Evolutionary conservation across 768 basidiomycete species (phyloP).

Genomic region (Serendipita sp.): DNA sequence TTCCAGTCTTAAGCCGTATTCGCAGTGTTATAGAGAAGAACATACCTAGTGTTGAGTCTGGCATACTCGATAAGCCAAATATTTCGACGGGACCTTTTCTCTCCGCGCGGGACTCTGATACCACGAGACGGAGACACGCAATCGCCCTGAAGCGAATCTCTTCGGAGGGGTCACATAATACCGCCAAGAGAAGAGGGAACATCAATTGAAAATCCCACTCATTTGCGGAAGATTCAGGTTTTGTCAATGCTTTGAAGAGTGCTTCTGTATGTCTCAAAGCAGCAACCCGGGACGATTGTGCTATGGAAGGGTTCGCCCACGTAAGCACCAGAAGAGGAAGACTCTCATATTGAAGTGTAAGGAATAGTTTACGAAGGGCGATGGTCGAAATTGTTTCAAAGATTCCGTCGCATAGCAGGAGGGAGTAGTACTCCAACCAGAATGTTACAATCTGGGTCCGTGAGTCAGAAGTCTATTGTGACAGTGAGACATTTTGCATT

Average conservation of each 20-base stretch:
- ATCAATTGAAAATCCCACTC: slow-evolving; percentile 65
- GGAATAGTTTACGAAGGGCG: slow-evolving; percentile 50
- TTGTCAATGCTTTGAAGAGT: slow-evolving; percentile 49
- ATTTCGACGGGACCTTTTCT: background rate
- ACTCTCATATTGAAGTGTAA: slow-evolving; percentile 48
- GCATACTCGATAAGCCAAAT: background rate
- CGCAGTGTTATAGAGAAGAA: background rate
- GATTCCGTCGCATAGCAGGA: slow-evolving; percentile 42
- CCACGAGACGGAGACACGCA: slow-evolving; percentile 34
- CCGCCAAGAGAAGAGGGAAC: slow-evolving; percentile 50
- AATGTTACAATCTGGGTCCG: slow-evolving; percentile 38
- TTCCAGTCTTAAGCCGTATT: background rate
- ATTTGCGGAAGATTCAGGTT: slow-evolving; percentile 32
- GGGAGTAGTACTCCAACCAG: slow-evolving; percentile 45
- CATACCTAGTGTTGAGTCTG: background rate
- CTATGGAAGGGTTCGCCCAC: slow-evolving; percentile 26
- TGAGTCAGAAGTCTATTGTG: slow-evolving; percentile 13
- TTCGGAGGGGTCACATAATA: slow-evolving; percentile 32
- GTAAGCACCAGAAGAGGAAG: slow-evolving; percentile 68
- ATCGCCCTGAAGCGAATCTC: slow-evolving; percentile 35
- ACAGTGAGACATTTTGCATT: slow-evolving; percentile 9
- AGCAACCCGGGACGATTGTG: slow-evolving; percentile 21
- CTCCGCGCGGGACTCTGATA: background rate
- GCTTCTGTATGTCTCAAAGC: slow-evolving; percentile 64
- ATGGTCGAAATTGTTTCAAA: slow-evolving; percentile 34